Evolutionary conservation across 495 filamentous ascomycete species (phyloP).

Genomic region (Hypoxylon cercidicola): DNA sequence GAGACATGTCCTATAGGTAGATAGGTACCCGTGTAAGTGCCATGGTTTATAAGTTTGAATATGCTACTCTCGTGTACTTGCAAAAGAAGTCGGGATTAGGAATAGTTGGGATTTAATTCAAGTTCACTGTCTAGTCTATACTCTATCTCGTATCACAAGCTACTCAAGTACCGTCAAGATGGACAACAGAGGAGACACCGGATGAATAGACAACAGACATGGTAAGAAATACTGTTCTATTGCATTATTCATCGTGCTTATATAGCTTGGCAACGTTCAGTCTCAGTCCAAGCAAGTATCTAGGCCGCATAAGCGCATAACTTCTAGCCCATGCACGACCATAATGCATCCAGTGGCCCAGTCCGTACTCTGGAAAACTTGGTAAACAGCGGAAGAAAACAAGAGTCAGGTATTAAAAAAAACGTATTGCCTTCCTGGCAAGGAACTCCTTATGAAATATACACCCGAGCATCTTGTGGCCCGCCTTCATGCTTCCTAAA

Average conservation of each 20-base stretch:
- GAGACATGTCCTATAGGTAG: too few species aligned
- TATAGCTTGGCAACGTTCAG: constrained; percentile 38
- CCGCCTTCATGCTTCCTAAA: constrained; percentile 41
- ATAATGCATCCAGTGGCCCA: constrained; percentile 32
- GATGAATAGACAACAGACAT: neutral
- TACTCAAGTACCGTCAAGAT: neutral
- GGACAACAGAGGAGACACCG: constrained; percentile 5
- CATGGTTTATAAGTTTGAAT: too few species aligned
- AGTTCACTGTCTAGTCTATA: too few species aligned
- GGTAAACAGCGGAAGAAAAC: constrained; percentile 34
- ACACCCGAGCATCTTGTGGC: constrained; percentile 47
- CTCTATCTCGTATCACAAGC: neutral
- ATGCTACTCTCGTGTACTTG: too few species aligned
- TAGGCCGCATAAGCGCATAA: constrained; percentile 18
- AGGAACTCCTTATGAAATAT: constrained; percentile 50
- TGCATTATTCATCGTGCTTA: constrained; percentile 45
- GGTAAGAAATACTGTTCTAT: constrained; percentile 45
- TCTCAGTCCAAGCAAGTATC: constrained; percentile 29
- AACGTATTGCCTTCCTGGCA: constrained; percentile 49
- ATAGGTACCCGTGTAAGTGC: too few species aligned
- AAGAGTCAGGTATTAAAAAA: constrained; percentile 48
- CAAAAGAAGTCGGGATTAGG: too few species aligned
- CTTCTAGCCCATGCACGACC: constrained; percentile 19
- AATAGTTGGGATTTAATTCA: too few species aligned
- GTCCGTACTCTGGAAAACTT: constrained; percentile 28